These are phyloP conservation scores for Syncephalastrum sp. DNA, from an alignment of 371 early-diverging fungal species.

Conservation along the genomic window DNA sequence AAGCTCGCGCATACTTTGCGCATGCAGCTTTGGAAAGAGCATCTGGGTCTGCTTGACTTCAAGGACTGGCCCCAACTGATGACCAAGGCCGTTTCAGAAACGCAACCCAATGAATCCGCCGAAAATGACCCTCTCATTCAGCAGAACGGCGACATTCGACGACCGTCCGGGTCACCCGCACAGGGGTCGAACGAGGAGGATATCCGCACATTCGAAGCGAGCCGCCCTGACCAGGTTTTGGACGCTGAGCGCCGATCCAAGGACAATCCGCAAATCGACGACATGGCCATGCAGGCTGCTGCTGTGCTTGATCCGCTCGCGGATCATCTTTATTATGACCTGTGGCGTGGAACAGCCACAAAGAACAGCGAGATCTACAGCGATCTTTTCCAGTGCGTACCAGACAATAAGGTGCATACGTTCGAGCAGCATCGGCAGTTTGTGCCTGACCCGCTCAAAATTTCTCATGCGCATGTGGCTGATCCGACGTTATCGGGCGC, in stretches of 20 bases:
- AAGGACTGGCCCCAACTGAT: constrained; percentile 37
- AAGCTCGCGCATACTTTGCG: constrained; percentile 78
- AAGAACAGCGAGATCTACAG: constrained; percentile 74
- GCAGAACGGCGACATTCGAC: not conserved
- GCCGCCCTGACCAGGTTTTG: constrained; percentile 26
- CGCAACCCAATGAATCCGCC: not conserved
- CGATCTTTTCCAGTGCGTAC: constrained; percentile 81
- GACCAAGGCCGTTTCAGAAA: constrained; percentile 13
- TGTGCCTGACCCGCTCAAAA: constrained; percentile 47
- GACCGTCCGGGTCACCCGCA: not conserved
- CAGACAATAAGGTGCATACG: constrained; percentile 74
- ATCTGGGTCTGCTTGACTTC: constrained; percentile 68
- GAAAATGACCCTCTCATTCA: too few species aligned
- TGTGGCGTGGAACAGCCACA: constrained; percentile 69
- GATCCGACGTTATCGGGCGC: constrained; percentile 35
- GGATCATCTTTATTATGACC: constrained; percentile 55
- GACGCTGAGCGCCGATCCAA: constrained; percentile 26
- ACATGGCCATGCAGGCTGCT: constrained; percentile 31
- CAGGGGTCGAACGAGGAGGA: constrained; percentile 18
- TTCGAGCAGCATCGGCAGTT: constrained; percentile 63
- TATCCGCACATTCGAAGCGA: constrained; percentile 18
- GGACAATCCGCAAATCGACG: constrained; percentile 7
- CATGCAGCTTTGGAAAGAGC: constrained; percentile 82
- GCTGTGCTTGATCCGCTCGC: constrained; percentile 75
- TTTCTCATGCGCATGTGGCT: constrained; percentile 58